Conservation (phyloP, 1,139 yeast species). For the Lodderomyces beijingensis region DNA sequence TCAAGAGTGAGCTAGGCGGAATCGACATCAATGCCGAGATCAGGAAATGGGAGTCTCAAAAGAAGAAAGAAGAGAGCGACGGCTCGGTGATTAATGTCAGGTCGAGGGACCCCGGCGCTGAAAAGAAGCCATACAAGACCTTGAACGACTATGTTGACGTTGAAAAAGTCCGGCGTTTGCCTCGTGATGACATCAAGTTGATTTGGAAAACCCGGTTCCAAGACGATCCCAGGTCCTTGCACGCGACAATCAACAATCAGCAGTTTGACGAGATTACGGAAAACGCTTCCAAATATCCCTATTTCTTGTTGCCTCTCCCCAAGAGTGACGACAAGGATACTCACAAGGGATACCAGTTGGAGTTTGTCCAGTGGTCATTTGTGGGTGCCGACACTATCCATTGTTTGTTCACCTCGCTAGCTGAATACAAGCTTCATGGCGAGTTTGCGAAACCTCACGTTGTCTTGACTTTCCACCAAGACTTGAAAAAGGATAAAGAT, state of each 20-base stretch:
- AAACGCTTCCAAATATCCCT: constrained; percentile 71
- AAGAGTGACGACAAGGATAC: constrained; percentile 23
- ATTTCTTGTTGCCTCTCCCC: constrained; percentile 69
- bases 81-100: constrained; percentile 69
- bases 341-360: constrained; percentile 68
- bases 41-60: constrained; percentile 49
- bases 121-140: constrained; percentile 61
- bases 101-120: constrained; percentile 39
- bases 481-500: constrained; percentile 57
- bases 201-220: constrained; percentile 90
- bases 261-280: constrained; percentile 59
- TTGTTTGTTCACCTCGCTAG: constrained; percentile 86
- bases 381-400: constrained; percentile 83
- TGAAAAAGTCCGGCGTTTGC: constrained; percentile 56
- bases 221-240: constrained; percentile 52
- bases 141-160: constrained; percentile 67
- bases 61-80: constrained; percentile 32
- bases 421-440: constrained; percentile 85
- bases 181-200: constrained; percentile 64
- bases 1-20: constrained; percentile 52
- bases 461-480: constrained; percentile 82
- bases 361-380: constrained; percentile 91
- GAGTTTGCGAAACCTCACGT: constrained; percentile 97
- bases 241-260: constrained; percentile 56
- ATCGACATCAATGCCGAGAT: constrained; percentile 70